Base-by-base conservation (phyloP, 306 rosid genomes). In the Hippophae rhamnoides region DNA sequence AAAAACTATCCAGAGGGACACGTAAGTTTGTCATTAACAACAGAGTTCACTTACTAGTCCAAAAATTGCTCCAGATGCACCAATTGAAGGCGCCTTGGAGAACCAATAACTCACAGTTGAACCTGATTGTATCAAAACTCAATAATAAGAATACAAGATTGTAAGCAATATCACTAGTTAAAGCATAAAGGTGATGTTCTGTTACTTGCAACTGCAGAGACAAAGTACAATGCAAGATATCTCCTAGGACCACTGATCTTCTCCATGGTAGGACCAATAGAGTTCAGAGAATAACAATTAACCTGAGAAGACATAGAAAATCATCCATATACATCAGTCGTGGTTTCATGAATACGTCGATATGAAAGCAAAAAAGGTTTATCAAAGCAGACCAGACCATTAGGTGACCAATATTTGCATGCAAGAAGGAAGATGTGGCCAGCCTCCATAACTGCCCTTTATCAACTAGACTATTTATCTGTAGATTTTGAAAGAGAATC, bases 1-100 rank as follows among this genome's bases (percentile, higher is more conserved):
- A 2, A 31, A 31, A 31, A 31, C 38, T 31, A 9, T 42, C 27
- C 31, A 53, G 40, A 44, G 44, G 13, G 52, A 42, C 55, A 38
- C 23, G 38, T 31, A 1, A 13, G 48, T 48, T 14, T 9, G 10
- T 26, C n/a, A 7, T 18, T 54, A 41, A 58, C 43, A 51, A 50
- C 27, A 13, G n/a, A 50, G 68, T 53, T 31, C 53, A 80, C 90
- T 79, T 76, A 90, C 97, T 58, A 90, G 76, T 76, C 97, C 97
- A 62, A 90, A 90, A 64, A 86, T 80, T 51, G 95, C 97, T 60
- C 95, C 95, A 13, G 97, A 90, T 13, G 95, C 95, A 73, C 97
- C 97, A 43, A 86, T 86, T 54, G 95, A 72, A 61, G 95, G 94
- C 61, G 72, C 78, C 72, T 68, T 78, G 79, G 86, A 75, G 76